phyloP scores from a whole-genome alignment of 805 yeast genomes.

The Saccharomycopsis selenospora region DNA sequence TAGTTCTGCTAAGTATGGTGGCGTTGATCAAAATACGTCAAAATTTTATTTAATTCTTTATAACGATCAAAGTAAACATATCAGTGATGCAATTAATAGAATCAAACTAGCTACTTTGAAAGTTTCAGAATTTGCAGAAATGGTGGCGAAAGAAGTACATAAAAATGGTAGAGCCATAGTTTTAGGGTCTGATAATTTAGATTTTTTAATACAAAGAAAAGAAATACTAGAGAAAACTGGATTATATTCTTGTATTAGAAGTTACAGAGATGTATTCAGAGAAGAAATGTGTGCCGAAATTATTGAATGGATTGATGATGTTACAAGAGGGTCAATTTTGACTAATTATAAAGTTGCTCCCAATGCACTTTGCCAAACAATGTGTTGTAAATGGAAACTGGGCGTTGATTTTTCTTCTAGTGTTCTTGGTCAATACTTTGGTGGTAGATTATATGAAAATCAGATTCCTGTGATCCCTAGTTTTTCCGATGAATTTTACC shows the following conservation, averaged over 20 bases:
- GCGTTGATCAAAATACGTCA: constrained; percentile 36
- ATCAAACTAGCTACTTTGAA: constrained; percentile 59
- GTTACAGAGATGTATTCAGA: constrained; percentile 61
- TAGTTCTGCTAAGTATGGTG: constrained; percentile 39
- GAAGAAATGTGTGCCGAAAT: constrained; percentile 78
- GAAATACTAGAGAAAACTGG: constrained; percentile 48
- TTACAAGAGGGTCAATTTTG: constrained; percentile 47
- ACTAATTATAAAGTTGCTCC: constrained; percentile 42
- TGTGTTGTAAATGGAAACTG: constrained; percentile 53
- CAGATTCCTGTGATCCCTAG: constrained; percentile 12
- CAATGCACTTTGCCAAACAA: constrained; percentile 47
- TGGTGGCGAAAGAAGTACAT: constrained; percentile 63
- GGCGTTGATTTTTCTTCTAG: constrained; percentile 35
- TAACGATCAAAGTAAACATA: constrained; percentile 76
- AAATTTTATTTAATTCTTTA: constrained; percentile 55
- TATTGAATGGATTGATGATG: constrained; percentile 53
- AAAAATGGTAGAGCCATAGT: constrained; percentile 63
- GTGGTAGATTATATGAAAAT: constrained; percentile 10
- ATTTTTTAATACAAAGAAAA: constrained; percentile 46
- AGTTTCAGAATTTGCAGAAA: constrained; percentile 55
- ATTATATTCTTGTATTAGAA: constrained; percentile 56
- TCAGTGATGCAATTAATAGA: constrained; percentile 62
- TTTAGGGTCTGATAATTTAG: constrained; percentile 46
- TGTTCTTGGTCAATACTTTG: constrained; percentile 3
- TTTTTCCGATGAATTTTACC: not conserved